Percentiles rank a stretch among this genome's conserved stretches.
These are phyloP conservation scores for Penicillium diatomitis DNA, from an alignment of 495 filamentous ascomycete genomes.

Conservation along the genomic window DNA sequence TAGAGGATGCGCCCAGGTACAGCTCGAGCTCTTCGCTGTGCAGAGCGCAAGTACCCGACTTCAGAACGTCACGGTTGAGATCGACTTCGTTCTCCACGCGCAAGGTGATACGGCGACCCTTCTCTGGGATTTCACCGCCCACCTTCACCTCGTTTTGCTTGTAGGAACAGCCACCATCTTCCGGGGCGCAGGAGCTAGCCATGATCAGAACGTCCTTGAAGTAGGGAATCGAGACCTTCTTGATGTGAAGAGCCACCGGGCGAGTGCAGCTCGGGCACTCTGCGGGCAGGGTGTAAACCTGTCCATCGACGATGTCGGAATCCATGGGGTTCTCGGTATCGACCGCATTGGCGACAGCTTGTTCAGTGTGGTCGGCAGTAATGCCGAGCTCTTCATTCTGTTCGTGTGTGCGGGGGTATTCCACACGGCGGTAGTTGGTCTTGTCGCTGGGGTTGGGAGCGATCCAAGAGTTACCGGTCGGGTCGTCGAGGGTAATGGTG, in stretches of 20 bases:
- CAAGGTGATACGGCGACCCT: conserved; percentile 76
- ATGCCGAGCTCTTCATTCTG: conserved; percentile 81
- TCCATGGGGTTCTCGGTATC: conserved; percentile 35
- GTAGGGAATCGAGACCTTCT: conserved; percentile 91
- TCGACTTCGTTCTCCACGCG: conserved; percentile 64
- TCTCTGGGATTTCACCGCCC: conserved; percentile 81
- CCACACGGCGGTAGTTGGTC: conserved; percentile 70
- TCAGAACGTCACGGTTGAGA: conserved; percentile 85
- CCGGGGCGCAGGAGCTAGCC: conserved; percentile 1
- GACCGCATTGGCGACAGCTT: conserved; percentile 15
- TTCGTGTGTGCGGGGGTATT: conserved; percentile 72
- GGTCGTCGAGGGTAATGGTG: conserved; percentile 75
- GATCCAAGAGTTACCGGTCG: conserved; percentile 95
- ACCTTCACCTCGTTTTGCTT: conserved; percentile 93
- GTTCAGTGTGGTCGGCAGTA: conserved; percentile 25
- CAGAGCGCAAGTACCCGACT: conserved; percentile 85
- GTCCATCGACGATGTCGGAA: conserved; percentile 75
- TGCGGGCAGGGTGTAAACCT: conserved; percentile 83
- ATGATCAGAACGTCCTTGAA: conserved; percentile 70
- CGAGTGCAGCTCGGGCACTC: conserved; percentile 85
- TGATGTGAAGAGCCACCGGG: conserved; percentile 46
- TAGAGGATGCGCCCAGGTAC: conserved; percentile 7
- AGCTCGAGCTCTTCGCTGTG: conserved; percentile 78
- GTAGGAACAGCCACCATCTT: conserved; percentile 60
- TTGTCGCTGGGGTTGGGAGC: conserved; percentile 69